These are phyloP conservation scores for Citrus cavaleriei DNA, from an alignment of 345 rosid species.

Conservation along the genomic window DNA sequence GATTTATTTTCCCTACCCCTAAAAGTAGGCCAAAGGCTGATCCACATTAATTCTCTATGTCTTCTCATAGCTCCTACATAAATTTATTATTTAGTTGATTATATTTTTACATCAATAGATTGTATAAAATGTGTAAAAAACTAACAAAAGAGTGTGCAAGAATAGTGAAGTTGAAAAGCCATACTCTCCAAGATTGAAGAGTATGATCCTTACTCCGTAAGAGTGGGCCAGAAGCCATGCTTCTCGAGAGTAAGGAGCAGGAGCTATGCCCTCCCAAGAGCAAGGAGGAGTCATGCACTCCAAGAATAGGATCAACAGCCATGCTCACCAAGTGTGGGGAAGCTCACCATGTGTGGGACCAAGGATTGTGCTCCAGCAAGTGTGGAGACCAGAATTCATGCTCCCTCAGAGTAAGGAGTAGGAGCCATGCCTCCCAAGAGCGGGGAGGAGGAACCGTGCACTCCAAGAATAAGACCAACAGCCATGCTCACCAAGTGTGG, in stretches of 20 bases:
- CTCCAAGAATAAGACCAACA: too few relatives aligned
- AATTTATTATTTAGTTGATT: accelerated
- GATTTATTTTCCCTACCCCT: accelerated
- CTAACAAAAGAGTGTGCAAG: accelerated
- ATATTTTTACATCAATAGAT: accelerated
- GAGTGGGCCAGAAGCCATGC: accelerated
- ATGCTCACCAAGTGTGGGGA: too few relatives aligned
- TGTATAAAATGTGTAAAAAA: too few relatives aligned
- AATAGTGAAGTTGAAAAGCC: accelerated
- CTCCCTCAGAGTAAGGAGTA: accelerated
- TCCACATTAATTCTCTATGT: too few relatives aligned
- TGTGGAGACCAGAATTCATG: too few relatives aligned
- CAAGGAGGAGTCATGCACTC: too few relatives aligned
- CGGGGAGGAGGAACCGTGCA: accelerated
- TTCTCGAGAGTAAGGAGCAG: accelerated
- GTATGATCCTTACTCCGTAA: accelerated
- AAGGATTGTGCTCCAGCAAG: too few relatives aligned
- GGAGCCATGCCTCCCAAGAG: too few relatives aligned
- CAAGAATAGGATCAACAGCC: accelerated
- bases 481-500: too few relatives aligned
- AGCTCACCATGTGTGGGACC: too few relatives aligned
- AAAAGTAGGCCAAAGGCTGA: accelerated
- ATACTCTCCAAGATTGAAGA: accelerated
- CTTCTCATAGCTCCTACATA: too few relatives aligned
- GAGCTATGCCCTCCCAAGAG: too few relatives aligned